Conservation (phyloP, 805 yeast species). For the Clavispora fructus region DNA sequence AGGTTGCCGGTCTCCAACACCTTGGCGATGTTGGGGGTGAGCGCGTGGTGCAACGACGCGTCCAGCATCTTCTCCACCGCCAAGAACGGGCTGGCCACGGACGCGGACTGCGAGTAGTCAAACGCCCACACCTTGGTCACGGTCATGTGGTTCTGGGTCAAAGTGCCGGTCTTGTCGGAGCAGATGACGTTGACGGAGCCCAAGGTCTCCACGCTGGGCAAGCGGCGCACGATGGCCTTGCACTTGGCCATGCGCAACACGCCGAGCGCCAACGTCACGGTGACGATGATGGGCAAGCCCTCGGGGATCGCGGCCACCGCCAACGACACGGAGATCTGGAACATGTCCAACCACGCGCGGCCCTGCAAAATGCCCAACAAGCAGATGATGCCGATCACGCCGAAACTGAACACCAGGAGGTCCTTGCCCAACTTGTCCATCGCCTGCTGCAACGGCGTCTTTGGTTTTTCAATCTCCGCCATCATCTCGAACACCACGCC, state of each 20-base stretch:
- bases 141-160: slow-evolving; percentile 89
- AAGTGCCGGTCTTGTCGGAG: slow-evolving; percentile 86
- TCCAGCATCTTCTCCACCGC: slow-evolving; percentile 45
- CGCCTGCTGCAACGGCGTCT: slow-evolving; percentile 90
- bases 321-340: slow-evolving; percentile 91
- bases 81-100: slow-evolving; percentile 35
- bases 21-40: slow-evolving; percentile 51
- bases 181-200: slow-evolving; percentile 94
- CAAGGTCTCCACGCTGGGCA: slow-evolving; percentile 92
- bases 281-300: slow-evolving; percentile 96
- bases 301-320: slow-evolving; percentile 99
- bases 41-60: slow-evolving; percentile 34
- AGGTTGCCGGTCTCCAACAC: slow-evolving; percentile 63
- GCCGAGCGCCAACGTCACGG: slow-evolving; percentile 94
- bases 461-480: slow-evolving; percentile 92
- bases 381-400: slow-evolving; percentile 87
- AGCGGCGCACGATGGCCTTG: slow-evolving; percentile 87
- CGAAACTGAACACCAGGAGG: slow-evolving; percentile 76
- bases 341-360: slow-evolving; percentile 94
- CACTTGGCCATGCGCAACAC: slow-evolving; percentile 94
- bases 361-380: slow-evolving; percentile 88
- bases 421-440: slow-evolving; percentile 96
- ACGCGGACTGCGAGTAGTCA: slow-evolving; percentile 43
- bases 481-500: slow-evolving; percentile 95
- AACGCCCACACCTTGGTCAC: slow-evolving; percentile 78